Base-by-base conservation (phyloP, 1,284 basidiomycete species). In the Marasmius sp. region DNA sequence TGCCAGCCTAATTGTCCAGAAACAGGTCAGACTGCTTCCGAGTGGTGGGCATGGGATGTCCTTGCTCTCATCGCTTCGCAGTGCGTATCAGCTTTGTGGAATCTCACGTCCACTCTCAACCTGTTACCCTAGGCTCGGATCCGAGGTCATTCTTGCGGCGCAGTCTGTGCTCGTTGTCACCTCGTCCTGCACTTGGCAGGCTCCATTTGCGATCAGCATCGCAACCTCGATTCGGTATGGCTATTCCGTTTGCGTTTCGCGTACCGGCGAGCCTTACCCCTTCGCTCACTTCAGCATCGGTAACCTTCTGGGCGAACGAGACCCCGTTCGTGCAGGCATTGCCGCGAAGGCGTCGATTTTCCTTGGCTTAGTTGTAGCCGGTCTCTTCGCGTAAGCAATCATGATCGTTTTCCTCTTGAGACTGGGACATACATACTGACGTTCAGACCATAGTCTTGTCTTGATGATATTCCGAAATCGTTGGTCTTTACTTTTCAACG, bases 1-100 rank as follows among this genome's bases (percentile, higher is more conserved):
- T 58, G 6, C 18, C 38, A 22, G 18, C n/a, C 20, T 36, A 38
- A 27, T 11, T 18, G 20, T 9, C 9, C 6, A 22, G 27, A 41
- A 33, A 18, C 63, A 77, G 75, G 77, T 10, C 84, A 85, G 66
- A 82, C 78, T 38, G 92, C 91, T 1, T 86, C 86, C 9, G 94
- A 96, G 72, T 96, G 94, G 94, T 95, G 93, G 93, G 88, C 89
- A 45, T 95, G 94, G 94, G 94, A 95, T 71, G 79, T 94, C 5
- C 78, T 92, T 11, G 77, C 80, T 3, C 72, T 83, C 3, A 80
- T 78, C 49, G 91, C 87, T 50, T 88, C 86, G 67, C 71, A 84
- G 82, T 86, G 66, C 69, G 83, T 74, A 43, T 54, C 51, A 61
- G 12, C 34, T 52, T 16, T 38, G 18, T 48, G 18, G 5, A 39